Base-by-base conservation (phyloP, 768 basidiomycete genomes). In the Lyophyllum semitale region DNA sequence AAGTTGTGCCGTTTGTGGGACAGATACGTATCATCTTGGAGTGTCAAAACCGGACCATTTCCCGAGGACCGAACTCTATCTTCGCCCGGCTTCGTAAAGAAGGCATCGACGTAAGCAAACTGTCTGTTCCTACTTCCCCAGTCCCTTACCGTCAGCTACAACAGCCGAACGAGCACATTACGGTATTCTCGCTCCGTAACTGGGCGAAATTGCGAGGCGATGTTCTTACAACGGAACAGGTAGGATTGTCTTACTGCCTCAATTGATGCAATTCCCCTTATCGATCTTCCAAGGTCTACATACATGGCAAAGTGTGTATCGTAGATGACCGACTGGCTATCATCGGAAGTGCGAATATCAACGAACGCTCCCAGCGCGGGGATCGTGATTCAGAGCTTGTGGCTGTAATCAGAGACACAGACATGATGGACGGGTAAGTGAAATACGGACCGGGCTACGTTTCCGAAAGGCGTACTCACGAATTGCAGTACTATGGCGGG, bases 301-400 rank as follows among this genome's bases (percentile, higher is more conserved):
- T 96, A 58, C 94, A 96, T 66, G 90, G 81, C 42, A 93, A 94
- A 76, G 82, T 87, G 18, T 88, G 88, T 62, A 87, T 98, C 51
- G 95, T 98, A 4, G 97, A 99, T 68, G 96, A 99, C 68, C 86
- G 97, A 49, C 75, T 95, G 54, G 94, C 84, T 29, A 94, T 97
- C 66, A 97, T 97, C 59, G 94, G 94, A 15, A 95, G 93, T 51
- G 96, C 96, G 17, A 98, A 97, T 69, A 94, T 99, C 76, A 98
- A 99, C 66, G 97, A 99, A 68, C 85, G 97, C 33, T 96, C 93
- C 13, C 92, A 93, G 66, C 82, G 93, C 26, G 97, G 97, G 22
- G 96, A 99, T 68, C 87, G 97, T 26, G 97, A 99, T 70, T 98
- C 96, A 2, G 97, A 99, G 68, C 70, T 98, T 30, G 93, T 94